Evolutionary conservation across 371 early-diverging fungal genomes (phyloP).

Genomic region (Mucor lusitanicus): DNA sequence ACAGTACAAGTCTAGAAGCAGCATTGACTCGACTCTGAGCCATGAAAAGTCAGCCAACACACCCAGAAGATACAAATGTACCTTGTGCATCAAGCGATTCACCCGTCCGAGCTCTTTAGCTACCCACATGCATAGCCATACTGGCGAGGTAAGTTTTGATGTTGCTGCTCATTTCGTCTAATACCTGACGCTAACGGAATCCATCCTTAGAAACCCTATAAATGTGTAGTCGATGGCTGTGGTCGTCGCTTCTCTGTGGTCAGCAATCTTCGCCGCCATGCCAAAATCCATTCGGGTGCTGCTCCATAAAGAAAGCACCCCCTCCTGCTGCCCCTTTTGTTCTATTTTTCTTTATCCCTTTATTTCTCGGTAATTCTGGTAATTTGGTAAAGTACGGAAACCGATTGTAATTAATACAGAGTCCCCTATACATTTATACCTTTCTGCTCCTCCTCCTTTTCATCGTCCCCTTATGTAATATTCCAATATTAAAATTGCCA

Average conservation of each 20-base stretch:
- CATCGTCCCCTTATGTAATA: background rate
- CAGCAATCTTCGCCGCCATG: conserved; percentile 35
- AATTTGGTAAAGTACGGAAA: conserved; percentile 13
- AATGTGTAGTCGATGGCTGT: conserved; percentile 30
- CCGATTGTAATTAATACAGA: conserved; percentile 14
- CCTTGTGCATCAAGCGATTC: conserved; percentile 28
- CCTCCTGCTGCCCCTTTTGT: background rate
- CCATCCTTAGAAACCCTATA: conserved; percentile 29
- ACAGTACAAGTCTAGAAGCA: background rate
- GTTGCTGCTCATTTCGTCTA: no score
- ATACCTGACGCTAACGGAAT: background rate
- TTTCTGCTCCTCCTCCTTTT: background rate
- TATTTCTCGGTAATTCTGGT: conserved; percentile 1
- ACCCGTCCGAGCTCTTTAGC: conserved; percentile 34
- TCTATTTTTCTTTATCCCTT: background rate
- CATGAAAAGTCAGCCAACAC: conserved; percentile 1
- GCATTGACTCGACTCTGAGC: background rate
- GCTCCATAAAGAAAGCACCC: conserved; percentile 1
- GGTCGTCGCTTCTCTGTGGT: conserved; percentile 36
- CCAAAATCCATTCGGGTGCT: conserved; percentile 28
- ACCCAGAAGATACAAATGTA: conserved; percentile 34
- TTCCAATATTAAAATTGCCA: background rate
- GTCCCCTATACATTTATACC: background rate
- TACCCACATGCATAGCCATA: conserved; percentile 38
- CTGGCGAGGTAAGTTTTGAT: conserved; percentile 27